Base-by-base conservation (phyloP, 805 yeast species). In the Schwanniomyces pseudopolymorphus region DNA sequence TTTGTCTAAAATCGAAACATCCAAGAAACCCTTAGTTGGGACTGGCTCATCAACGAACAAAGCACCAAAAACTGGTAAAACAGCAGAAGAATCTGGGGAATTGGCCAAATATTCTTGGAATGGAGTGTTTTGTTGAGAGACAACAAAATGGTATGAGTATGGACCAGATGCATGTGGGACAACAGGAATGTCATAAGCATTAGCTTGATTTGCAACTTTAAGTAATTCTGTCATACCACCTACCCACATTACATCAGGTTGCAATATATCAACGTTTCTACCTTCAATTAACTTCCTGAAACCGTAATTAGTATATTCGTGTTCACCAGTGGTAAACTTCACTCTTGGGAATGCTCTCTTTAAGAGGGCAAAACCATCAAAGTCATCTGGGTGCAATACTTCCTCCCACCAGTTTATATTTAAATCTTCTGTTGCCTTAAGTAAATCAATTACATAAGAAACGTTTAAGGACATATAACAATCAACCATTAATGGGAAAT, bases 141-240 rank as follows among this genome's bases (percentile, higher is more conserved):
- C 73, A 41, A 75, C 79, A 52, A 75, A 75, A 55, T 75, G 80
- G 59, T 76, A 75, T 4, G 79, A 74, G 59, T 76, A 75, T 35
- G 79, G 78, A 47, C 80, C 80, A n/a, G 77, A 70, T 27, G 80
- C 80, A 52, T 76, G 80, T 28, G 79, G 79, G 45, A 76, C 80
- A 39, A 76, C 78, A 22, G 80, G 81, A 42, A 75, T 72, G 51
- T 76, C 80, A 51, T 76, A 76, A 16, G 80, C 79, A 40, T 78
- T 78, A 22, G 80, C 80, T 55, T 75, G 80, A 14, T 70, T 72
- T 36, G 77, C 70, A 42, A 76, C 63, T 51, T 72, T 69, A 44
- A 76, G 59, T 27, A 75, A 59, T 60, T 76, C 80, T 16, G 80
- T 74, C 67, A 75, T 55, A 39, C 80, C 79, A 43, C 80, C 80